Evolutionary conservation across 2,329 filamentous ascomycete species (phyloP).

Genomic region (Ceratocystis lukuohia): DNA sequence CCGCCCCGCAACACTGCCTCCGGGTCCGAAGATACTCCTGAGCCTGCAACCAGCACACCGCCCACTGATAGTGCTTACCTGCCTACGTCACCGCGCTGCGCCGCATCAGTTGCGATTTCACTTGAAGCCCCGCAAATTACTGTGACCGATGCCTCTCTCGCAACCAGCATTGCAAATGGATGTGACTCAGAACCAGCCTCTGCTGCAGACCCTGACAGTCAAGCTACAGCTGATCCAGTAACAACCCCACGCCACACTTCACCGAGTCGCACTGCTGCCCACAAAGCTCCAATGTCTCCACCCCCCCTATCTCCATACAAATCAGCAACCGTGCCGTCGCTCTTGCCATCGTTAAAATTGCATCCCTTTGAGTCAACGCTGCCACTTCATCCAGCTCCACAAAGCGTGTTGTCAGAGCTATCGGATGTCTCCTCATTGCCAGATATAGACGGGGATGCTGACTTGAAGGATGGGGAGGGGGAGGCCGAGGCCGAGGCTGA

Average conservation of each 20-base stretch:
- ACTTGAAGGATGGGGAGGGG: neutral
- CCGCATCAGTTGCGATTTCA: neutral
- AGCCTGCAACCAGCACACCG: neutral
- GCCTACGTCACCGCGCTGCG: neutral
- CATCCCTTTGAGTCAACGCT: conserved; percentile 6
- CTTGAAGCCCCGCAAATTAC: conserved; percentile 19
- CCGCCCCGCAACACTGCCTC: neutral
- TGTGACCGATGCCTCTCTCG: conserved; percentile 24
- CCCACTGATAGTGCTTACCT: neutral
- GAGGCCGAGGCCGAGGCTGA: neutral
- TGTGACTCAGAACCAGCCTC: neutral
- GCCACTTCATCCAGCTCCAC: conserved; percentile 17
- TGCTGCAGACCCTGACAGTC: neutral
- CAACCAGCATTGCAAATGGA: conserved; percentile 22
- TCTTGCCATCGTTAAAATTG: neutral
- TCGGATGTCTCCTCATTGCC: conserved; percentile 16
- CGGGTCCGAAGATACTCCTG: neutral
- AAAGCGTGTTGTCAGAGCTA: conserved; percentile 14
- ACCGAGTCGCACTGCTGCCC: neutral
- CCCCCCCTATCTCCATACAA: neutral
- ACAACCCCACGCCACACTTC: conserved; percentile 7
- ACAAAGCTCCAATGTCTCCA: neutral
- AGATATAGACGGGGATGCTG: conserved; percentile 11
- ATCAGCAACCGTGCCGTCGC: neutral
- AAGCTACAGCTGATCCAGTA: neutral